Conservation (phyloP, 495 filamentous ascomycete species). For the Apodospora peruviana region DNA sequence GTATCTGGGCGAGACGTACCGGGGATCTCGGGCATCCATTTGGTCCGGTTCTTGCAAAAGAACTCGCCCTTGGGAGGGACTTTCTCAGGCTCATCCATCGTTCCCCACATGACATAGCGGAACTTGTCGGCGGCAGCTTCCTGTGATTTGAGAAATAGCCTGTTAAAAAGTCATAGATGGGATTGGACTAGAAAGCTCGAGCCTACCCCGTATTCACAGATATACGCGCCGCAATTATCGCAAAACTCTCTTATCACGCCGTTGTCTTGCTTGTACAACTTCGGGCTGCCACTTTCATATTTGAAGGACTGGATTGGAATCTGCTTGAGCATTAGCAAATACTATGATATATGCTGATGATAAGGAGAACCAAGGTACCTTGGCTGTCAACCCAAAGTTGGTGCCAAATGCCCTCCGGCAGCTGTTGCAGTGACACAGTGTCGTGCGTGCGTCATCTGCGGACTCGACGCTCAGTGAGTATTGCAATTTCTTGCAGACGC, state of each 20-base stretch:
- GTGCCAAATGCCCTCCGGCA: conserved; percentile 61
- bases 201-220: conserved; percentile 59
- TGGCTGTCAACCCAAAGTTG: conserved; percentile 60
- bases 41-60: conserved; percentile 52
- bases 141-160: conserved; percentile 24
- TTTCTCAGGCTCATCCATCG: conserved; percentile 55
- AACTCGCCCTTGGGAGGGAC: conserved; percentile 66
- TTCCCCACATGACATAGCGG: conserved; percentile 58
- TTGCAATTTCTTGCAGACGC: conserved; percentile 15
- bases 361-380: conserved; percentile 29
- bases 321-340: too few relatives aligned
- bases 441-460: conserved; percentile 47
- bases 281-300: conserved; percentile 16
- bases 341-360: neutral
- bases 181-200: neutral
- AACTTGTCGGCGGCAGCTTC: conserved; percentile 52
- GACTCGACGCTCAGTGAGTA: conserved; percentile 17
- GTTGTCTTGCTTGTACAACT: conserved; percentile 21
- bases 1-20: conserved; percentile 31
- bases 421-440: conserved; percentile 60
- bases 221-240: conserved; percentile 53
- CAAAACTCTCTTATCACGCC: conserved; percentile 54
- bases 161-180: neutral
- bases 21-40: conserved; percentile 60
- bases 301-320: too few relatives aligned